phyloP scores from a whole-genome alignment of 1,284 basidiomycete species.

The Cryptococcus sp. region DNA sequence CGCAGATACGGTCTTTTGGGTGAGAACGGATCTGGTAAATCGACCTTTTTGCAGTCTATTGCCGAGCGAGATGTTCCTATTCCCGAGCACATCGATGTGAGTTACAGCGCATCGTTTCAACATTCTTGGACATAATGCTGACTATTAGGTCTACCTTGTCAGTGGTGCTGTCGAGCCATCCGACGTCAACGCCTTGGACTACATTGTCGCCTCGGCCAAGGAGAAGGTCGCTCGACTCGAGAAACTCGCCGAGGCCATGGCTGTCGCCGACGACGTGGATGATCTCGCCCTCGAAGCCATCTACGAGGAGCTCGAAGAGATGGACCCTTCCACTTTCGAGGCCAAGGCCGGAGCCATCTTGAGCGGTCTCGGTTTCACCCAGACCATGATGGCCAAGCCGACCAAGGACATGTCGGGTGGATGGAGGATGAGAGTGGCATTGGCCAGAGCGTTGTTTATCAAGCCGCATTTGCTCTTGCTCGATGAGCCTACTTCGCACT shows the following conservation, averaged over 20 bases:
- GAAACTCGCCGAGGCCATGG: slow-evolving; percentile 89
- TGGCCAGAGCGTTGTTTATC: slow-evolving; percentile 91
- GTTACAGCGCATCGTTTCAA: slow-evolving; percentile 12
- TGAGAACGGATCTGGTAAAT: slow-evolving; percentile 96
- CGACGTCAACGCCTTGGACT: slow-evolving; percentile 93
- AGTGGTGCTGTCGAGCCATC: slow-evolving; percentile 92
- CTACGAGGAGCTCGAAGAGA: slow-evolving; percentile 95
- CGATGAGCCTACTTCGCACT: slow-evolving; percentile 61
- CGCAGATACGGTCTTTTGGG: slow-evolving; percentile 84
- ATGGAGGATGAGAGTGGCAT: slow-evolving; percentile 97
- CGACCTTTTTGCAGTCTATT: slow-evolving; percentile 56
- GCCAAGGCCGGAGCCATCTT: slow-evolving; percentile 92
- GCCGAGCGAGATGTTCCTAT: slow-evolving; percentile 92
- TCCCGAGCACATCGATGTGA: slow-evolving; percentile 80
- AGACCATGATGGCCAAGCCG: slow-evolving; percentile 89
- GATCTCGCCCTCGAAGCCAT: slow-evolving; percentile 78
- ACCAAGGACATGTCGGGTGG: slow-evolving; percentile 99
- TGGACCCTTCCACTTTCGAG: slow-evolving; percentile 94
- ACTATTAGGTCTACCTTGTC: slow-evolving; percentile 77
- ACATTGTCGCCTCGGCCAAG: slow-evolving; percentile 86
- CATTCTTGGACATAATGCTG: not conserved
- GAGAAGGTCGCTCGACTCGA: slow-evolving; percentile 95
- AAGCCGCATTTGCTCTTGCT: slow-evolving; percentile 92
- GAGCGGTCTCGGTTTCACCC: slow-evolving; percentile 90
- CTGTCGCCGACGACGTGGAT: slow-evolving; percentile 80